Percentiles rank a stretch among this genome's conserved stretches.
phyloP scores from a whole-genome alignment of 164 flowering plant genomes.

The Chloranthus sessilifolius region DNA sequence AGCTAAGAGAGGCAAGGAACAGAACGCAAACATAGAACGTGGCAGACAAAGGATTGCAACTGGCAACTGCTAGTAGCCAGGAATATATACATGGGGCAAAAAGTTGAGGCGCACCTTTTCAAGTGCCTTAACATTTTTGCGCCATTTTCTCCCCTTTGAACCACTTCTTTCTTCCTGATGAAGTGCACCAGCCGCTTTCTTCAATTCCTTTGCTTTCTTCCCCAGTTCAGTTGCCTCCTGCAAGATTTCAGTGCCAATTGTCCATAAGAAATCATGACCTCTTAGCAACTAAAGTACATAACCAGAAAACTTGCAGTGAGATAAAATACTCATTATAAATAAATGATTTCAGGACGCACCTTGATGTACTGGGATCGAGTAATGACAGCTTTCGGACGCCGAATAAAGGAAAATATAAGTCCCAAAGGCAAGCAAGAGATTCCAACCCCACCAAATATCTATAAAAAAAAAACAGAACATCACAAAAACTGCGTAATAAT shows the following conservation, averaged over 20 bases:
- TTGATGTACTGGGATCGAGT: constrained; percentile 97
- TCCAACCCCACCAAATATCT: constrained; percentile 99
- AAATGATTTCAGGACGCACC: constrained; percentile 34
- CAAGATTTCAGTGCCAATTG: constrained; percentile 11
- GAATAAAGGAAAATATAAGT: constrained; percentile 75
- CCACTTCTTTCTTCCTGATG: constrained; percentile 97
- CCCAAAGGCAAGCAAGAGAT: constrained; percentile 90
- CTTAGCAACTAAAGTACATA: constrained; percentile 9
- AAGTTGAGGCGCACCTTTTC: constrained; percentile 82
- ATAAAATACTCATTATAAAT: too few species aligned
- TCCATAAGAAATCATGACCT: too few species aligned
- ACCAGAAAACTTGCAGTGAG: too few species aligned
- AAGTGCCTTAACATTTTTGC: constrained; percentile 90
- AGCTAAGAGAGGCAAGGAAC: too few species aligned
- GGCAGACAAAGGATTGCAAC: too few species aligned
- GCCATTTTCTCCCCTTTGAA: constrained; percentile 92
- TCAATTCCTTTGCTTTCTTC: constrained; percentile 88
- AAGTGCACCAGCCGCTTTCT: constrained; percentile 90
- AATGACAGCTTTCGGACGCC: constrained; percentile 97
- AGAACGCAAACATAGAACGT: too few species aligned
- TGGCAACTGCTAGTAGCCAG: too few species aligned
- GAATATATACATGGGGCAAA: too few species aligned
- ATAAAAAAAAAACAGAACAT: not conserved
- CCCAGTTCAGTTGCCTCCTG: constrained; percentile 98
- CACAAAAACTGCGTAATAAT: not conserved